Percentiles rank a stretch among this genome's conserved stretches.
These are phyloP conservation scores for Suhomyces guaymorum DNA, from an alignment of 1,139 yeast species.

Conservation along the genomic window DNA sequence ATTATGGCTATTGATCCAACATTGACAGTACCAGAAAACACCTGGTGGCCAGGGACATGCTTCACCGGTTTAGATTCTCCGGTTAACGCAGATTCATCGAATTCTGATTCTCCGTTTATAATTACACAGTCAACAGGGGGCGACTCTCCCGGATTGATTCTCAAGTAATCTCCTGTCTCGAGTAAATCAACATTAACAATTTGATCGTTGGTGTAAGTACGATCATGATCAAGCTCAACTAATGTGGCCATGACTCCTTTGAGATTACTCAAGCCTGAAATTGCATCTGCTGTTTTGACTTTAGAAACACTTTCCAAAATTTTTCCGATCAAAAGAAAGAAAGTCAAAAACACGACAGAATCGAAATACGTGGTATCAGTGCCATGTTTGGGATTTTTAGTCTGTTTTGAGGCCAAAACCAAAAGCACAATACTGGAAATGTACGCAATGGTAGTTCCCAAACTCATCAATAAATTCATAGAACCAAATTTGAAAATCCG, in stretches of 20 bases:
- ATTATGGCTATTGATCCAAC: constrained; percentile 55
- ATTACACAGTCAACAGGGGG: constrained; percentile 73
- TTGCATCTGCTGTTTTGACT: constrained; percentile 65
- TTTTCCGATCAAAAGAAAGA: constrained; percentile 70
- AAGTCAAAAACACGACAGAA: constrained; percentile 72
- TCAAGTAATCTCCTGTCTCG: constrained; percentile 64
- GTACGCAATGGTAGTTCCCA: constrained; percentile 74
- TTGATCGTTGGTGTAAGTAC: constrained; percentile 31
- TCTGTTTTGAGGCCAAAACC: constrained; percentile 46
- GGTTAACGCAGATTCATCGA: constrained; percentile 77
- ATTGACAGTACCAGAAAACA: constrained; percentile 74
- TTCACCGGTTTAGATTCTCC: constrained; percentile 64
- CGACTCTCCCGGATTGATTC: constrained; percentile 65
- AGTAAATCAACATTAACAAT: constrained; percentile 51
- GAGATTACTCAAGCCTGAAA: constrained; percentile 52
- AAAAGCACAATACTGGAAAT: constrained; percentile 65
- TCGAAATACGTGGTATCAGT: constrained; percentile 71
- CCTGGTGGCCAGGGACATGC: constrained; percentile 56
- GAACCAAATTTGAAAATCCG: constrained; percentile 71
- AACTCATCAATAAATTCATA: constrained; percentile 69
- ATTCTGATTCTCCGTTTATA: constrained; percentile 55
- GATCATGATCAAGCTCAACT: constrained; percentile 31
- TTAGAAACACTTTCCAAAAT: constrained; percentile 67
- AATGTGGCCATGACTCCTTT: constrained; percentile 55
- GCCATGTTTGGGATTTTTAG: constrained; percentile 35